Evolutionary conservation across 225 moss, liverwort and hornwort genomes (phyloP).

Genomic region (Asterella californica): DNA sequence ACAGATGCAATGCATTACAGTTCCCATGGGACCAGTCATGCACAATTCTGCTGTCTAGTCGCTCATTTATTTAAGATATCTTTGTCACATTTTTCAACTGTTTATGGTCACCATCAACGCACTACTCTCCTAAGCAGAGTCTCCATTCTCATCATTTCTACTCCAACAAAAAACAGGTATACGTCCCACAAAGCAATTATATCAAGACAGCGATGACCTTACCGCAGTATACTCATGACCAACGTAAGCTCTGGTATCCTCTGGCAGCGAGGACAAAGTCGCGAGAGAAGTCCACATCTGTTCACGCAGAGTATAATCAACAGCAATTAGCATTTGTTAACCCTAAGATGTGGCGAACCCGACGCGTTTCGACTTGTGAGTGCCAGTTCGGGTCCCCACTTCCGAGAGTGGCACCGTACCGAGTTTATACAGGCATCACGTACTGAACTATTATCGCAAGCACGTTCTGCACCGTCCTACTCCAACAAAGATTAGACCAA

Average conservation of each 20-base stretch:
- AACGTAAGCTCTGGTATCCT: conserved; percentile 75
- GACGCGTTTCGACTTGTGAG: neutral
- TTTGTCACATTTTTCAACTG: neutral
- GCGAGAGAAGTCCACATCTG: conserved; percentile 95
- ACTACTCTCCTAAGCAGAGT: neutral
- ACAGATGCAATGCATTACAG: neutral
- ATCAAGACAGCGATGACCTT: conserved; percentile 16
- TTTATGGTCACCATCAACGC: neutral
- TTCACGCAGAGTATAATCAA: neutral
- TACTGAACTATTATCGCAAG: neutral
- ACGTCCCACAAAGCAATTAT: neutral
- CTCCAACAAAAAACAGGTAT: neutral
- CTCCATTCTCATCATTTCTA: neutral
- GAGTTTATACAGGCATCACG: neutral
- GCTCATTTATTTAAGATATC: neutral
- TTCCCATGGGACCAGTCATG: neutral
- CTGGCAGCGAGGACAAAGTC: conserved; percentile 67
- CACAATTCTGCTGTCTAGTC: neutral
- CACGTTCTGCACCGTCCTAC: neutral
- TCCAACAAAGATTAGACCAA: no score
- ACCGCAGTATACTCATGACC: conserved; percentile 95
- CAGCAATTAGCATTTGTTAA: neutral
- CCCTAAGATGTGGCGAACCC: neutral
- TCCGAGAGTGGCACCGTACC: neutral
- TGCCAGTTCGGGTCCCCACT: neutral